phyloP scores from a whole-genome alignment of 768 basidiomycete genomes.

The Lactifluus rugatus region DNA sequence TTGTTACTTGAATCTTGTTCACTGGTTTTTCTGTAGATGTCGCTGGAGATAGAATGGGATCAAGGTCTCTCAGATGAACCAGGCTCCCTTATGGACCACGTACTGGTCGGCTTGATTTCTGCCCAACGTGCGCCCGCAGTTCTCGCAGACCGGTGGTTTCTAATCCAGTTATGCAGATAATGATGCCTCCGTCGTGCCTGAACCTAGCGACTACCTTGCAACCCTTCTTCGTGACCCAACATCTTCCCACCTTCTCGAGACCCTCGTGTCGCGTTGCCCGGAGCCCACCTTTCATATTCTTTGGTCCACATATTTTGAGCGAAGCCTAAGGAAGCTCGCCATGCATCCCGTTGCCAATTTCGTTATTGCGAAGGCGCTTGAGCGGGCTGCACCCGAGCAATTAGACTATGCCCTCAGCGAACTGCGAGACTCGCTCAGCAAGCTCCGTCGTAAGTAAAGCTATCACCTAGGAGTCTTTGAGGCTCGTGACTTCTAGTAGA shows the following conservation, averaged over 20 bases:
- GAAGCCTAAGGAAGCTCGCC: constrained; percentile 62
- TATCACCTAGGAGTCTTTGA: neutral
- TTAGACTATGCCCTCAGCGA: constrained; percentile 50
- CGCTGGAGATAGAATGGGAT: constrained; percentile 75
- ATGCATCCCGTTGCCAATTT: constrained; percentile 92
- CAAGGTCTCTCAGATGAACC: constrained; percentile 45
- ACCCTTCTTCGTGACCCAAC: constrained; percentile 79
- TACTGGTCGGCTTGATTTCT: constrained; percentile 68
- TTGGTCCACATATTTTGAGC: constrained; percentile 73
- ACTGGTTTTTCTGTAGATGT: constrained; percentile 41
- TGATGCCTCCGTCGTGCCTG: constrained; percentile 29
- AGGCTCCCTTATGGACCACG: constrained; percentile 72
- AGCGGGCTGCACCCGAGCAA: constrained; percentile 47
- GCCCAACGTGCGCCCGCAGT: constrained; percentile 41
- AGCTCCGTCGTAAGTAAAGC: constrained; percentile 56
- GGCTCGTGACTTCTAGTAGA: constrained; percentile 38
- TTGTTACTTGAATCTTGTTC: constrained; percentile 2
- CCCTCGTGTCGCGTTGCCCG: constrained; percentile 56
- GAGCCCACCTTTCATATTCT: constrained; percentile 48
- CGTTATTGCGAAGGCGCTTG: constrained; percentile 73
- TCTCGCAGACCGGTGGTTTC: neutral
- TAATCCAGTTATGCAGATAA: constrained; percentile 27
- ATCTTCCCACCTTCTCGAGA: constrained; percentile 86
- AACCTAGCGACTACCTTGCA: constrained; percentile 68
- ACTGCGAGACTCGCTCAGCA: constrained; percentile 47